Base-by-base conservation (phyloP, 129 eudicot genomes). In the Arctium minus region DNA sequence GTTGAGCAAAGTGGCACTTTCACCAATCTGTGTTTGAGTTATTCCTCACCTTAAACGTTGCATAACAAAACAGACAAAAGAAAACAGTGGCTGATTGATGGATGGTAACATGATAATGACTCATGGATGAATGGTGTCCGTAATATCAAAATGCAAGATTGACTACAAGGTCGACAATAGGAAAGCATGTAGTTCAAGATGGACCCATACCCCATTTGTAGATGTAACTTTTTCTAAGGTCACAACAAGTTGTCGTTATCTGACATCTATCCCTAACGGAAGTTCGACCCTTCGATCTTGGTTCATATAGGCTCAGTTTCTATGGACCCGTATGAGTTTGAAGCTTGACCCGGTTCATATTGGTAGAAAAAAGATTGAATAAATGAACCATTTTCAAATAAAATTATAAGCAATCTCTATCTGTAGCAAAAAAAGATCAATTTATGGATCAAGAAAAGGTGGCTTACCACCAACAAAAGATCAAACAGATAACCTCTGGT, bases 161-260 rank as follows among this genome's bases (percentile, higher is more conserved):
- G 11, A 73, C 44, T 35, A 56, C 12, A 38, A 15, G 40, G 62
- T 50, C 67, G 71, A 73, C 13, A 62, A 30, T 62, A 73, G 22
- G 71, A 71, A 50, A 36, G 50, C 10, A 30, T 42, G 32, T 50
- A 22, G 42, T 37, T n/a, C 40, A 22, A 15, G 10, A 72, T 22
- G 84, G 84, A 50, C 56, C 73, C 73, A 70, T 53, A 31, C 62
- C 60, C 27, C 38, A 8, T 35, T 35, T 70, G 38, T 72, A 48
- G 82, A 79, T 79, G 40, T 79, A 67, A 27, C 62, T 79, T 79
- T 3, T 13, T 48, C 53, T 37, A 40, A 79, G 75, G 13, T 31
- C 38, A 68, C 65, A 40, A 42, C 46, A 22, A 27, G 36, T 50
- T 70, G 82, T 77, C 79, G 46, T 78, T 48, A 38, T 70, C 77